Evolutionary conservation across 2,329 filamentous ascomycete genomes (phyloP).

Genomic region (Seiridium unicorne): DNA sequence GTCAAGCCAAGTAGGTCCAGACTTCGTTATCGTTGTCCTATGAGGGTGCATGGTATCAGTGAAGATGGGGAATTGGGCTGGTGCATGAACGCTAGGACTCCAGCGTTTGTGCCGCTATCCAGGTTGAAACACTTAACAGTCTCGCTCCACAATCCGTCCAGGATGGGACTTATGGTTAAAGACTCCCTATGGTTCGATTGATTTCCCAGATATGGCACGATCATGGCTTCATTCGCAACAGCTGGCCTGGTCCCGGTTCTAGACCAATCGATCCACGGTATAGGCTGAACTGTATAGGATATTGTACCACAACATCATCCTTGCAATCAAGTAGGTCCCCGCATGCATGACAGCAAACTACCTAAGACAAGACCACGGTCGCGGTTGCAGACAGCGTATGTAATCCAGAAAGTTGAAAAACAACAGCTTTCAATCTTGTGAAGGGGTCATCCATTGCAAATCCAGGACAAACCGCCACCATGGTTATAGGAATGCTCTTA

Average conservation of each 20-base stretch:
- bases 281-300: background rate
- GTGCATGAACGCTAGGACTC: constrained; percentile 6
- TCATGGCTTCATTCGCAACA: background rate
- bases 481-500: constrained; percentile 41
- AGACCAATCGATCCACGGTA: background rate
- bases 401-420: background rate
- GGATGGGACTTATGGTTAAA: background rate
- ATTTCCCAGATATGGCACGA: background rate
- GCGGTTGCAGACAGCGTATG: too few relatives aligned
- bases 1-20: background rate
- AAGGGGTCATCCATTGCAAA: background rate
- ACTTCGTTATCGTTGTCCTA: background rate
- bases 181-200: constrained; percentile 1
- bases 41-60: background rate
- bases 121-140: constrained; percentile 4
- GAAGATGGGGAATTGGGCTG: background rate
- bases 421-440: background rate
- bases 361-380: too few relatives aligned
- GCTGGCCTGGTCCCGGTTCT: background rate
- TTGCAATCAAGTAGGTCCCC: background rate
- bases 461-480: constrained; percentile 14
- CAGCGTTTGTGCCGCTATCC: background rate
- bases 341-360: background rate
- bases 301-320: background rate
- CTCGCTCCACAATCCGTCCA: constrained; percentile 4